Evolutionary conservation across 305 asterid genomes (phyloP), one percentile per base, ranked within the genome.

Genomic region (Fraxinus floribunda): DNA sequence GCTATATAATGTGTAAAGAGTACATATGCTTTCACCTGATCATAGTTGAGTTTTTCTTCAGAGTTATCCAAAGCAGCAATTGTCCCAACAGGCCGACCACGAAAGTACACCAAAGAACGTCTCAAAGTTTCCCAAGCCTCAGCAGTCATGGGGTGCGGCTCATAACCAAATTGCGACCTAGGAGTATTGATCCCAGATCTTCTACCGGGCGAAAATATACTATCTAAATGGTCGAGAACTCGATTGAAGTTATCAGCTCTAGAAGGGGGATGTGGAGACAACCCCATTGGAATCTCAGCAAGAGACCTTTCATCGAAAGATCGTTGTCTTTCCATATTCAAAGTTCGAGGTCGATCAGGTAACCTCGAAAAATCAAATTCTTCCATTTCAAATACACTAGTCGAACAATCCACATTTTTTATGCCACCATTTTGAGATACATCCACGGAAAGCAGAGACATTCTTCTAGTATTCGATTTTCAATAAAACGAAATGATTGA

Each of bases 31-130:
- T 77, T 88, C 84, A 94, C 97, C 98, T 93, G 97, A 87, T 94
- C 98, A 62, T 94, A 94, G 89, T 94, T 94, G 57, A 93, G 94
- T 66, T 90, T 91, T 81, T 93, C 98, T 72, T 93, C 97, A 3
- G 94, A 93, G 87, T 78, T 90, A 81, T 94, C 98, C 34, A 83
- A 82, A 3, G 97, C 98, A 29, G 98, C 98, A 68, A 94, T 93
- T 7, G 98, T 94, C 80, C 98, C 98, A 75, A 93, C 98, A 24
- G 98, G 95, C 66, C 87, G 89, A 20, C 97, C 97, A 0, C 97
- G 95, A 71, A 94, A 94, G 87, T 85, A 85, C 68, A 94, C 98
- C 87, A 94, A 81, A 0, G 98, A 86, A 4, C 93, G 93, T 79
- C 91, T 88, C 78, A 92, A 71, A 78, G 82, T 80, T 9, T 92